phyloP scores from a whole-genome alignment of 169 alveolate species.

The Plasmodium falciparum region DNA sequence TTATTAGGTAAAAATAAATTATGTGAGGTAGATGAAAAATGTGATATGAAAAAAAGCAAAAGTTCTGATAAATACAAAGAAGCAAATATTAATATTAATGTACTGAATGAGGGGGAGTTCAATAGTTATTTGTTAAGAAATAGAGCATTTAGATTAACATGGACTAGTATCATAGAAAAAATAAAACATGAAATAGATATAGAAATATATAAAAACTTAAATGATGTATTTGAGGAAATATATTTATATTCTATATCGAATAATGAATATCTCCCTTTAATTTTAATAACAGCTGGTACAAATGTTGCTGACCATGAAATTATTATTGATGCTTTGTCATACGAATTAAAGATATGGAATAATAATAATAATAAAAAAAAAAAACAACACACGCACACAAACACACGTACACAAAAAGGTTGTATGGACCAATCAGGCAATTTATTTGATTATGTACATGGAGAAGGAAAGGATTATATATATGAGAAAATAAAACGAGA shows the following conservation, averaged over 20 bases:
- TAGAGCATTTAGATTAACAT: conserved; percentile 57
- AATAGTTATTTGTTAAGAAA: conserved; percentile 57
- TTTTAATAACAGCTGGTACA: conserved; percentile 69
- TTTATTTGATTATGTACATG: no score
- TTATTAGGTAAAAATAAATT: conserved; percentile 17
- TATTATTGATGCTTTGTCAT: conserved; percentile 49
- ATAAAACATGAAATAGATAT: conserved; percentile 61
- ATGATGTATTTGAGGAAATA: conserved; percentile 52
- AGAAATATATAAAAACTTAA: conserved; percentile 56
- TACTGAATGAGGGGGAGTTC: conserved; percentile 39
- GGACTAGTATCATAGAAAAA: conserved; percentile 41
- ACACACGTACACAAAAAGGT: background rate
- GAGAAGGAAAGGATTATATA: no score
- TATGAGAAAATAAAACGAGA: no score
- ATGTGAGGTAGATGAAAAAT: background rate
- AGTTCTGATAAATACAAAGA: background rate
- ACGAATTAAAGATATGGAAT: conserved; percentile 43
- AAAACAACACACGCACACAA: background rate
- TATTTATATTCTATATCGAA: conserved; percentile 40
- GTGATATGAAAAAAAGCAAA: background rate
- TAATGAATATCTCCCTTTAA: conserved; percentile 35
- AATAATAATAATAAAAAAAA: background rate
- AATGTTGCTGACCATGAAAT: conserved; percentile 70
- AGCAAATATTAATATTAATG: conserved; percentile 8
- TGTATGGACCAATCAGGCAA: no score